phyloP scores from a whole-genome alignment of 768 basidiomycete species.

The Candolleomyces efflorescens region DNA sequence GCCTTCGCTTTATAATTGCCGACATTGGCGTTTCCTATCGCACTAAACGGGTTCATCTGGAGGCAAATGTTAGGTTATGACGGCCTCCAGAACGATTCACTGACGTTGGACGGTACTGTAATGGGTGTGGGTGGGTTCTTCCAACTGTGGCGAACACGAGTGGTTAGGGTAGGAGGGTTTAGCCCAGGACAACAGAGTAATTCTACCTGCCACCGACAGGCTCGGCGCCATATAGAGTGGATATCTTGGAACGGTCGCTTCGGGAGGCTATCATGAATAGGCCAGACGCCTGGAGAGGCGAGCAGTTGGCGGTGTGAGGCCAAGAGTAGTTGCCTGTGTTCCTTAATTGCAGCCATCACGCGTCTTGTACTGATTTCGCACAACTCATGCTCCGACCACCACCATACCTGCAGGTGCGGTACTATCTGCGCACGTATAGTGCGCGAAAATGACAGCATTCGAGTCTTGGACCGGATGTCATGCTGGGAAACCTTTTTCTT shows the following conservation, averaged over 20 bases:
- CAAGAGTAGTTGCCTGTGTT: not conserved
- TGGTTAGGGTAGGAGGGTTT: not conserved
- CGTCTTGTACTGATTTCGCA: not conserved
- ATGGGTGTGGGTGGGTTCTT: not conserved
- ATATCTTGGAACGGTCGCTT: not conserved
- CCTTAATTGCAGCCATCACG: not conserved
- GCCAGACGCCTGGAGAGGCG: not conserved
- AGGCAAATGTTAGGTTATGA: not conserved
- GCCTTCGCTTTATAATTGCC: too few relatives aligned
- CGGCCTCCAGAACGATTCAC: not conserved
- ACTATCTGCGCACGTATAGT: too few relatives aligned
- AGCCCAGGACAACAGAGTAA: not conserved
- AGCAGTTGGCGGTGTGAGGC: not conserved
- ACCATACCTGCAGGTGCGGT: slow-evolving; percentile 8
- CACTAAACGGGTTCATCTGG: not conserved
- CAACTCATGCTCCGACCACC: too few relatives aligned
- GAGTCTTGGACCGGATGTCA: too few relatives aligned
- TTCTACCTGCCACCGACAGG: not conserved
- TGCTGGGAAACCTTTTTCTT: too few relatives aligned
- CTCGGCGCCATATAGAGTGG: not conserved
- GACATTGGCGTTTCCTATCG: not conserved
- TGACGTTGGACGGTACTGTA: not conserved
- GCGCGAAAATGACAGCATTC: slow-evolving; percentile 24
- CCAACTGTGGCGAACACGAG: not conserved
- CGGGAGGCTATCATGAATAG: not conserved